Conservation (phyloP, 805 yeast genomes). For the Candida methanosorbosa region DNA sequence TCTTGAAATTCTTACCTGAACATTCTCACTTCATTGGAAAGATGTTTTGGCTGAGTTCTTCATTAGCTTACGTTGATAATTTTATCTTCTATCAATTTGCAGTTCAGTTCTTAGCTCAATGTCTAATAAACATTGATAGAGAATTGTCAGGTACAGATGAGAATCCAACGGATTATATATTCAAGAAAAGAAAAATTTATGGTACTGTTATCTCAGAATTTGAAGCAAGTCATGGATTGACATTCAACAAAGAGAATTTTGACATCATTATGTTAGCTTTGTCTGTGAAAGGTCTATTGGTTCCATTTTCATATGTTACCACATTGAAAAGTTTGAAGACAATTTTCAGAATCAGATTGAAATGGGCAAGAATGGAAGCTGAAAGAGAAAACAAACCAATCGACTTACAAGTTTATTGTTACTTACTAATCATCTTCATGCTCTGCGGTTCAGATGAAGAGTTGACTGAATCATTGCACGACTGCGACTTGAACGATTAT, state of each 20-base stretch:
- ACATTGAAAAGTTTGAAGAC: constrained; percentile 37
- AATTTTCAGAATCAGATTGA: constrained; percentile 32
- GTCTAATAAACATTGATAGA: constrained; percentile 24
- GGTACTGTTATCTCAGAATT: constrained; percentile 31
- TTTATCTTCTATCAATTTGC: constrained; percentile 21
- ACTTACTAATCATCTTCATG: constrained; percentile 22
- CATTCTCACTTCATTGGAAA: constrained; percentile 37
- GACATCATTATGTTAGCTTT: constrained; percentile 40
- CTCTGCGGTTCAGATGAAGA: constrained; percentile 28
- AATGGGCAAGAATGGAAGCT: constrained; percentile 16
- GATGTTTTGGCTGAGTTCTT: constrained; percentile 38
- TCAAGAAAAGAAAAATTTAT: constrained; percentile 26
- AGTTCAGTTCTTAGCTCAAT: constrained; percentile 25
- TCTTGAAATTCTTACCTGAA: constrained; percentile 39
- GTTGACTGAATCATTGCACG: constrained; percentile 21
- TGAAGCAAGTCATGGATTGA: constrained; percentile 33
- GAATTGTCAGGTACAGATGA: constrained; percentile 20
- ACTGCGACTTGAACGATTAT: constrained; percentile 23
- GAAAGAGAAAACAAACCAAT: constrained; percentile 4
- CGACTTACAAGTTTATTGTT: constrained; percentile 20
- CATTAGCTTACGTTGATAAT: constrained; percentile 16
- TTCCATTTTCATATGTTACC: constrained; percentile 45
- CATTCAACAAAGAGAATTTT: constrained; percentile 36
- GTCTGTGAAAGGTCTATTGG: constrained; percentile 47
- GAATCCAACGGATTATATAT: constrained; percentile 19